Evolutionary conservation across 208 protist genomes (phyloP).

Genomic region (Trypanosoma conorhini): DNA sequence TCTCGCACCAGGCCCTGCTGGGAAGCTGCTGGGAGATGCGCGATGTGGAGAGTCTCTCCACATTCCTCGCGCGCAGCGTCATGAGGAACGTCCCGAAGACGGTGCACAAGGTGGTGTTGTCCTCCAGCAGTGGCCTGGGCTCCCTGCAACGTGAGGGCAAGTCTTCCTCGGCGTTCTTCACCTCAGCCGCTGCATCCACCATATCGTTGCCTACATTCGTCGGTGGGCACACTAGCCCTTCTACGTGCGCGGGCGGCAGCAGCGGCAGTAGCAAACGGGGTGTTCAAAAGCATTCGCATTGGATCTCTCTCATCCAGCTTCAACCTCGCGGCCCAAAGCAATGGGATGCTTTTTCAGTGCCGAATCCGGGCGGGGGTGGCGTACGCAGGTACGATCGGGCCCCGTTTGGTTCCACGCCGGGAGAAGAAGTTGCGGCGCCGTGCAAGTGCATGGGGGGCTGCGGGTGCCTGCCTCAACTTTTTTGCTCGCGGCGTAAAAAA

Average conservation of each 20-base stretch:
- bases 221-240: background rate
- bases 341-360: background rate
- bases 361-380: background rate
- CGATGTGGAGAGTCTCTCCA: slow-evolving; percentile 40
- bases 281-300: slow-evolving; percentile 13
- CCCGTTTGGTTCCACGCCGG: too few relatives aligned
- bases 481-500: background rate
- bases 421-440: background rate
- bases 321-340: too few relatives aligned
- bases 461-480: background rate
- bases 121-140: background rate
- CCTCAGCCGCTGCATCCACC: background rate
- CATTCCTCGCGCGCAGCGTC: slow-evolving; percentile 40
- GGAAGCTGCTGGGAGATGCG: slow-evolving; percentile 79
- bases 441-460: background rate
- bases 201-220: background rate
- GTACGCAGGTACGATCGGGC: background rate
- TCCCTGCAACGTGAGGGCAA: background rate
- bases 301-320: slow-evolving; percentile 16
- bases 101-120: slow-evolving; percentile 7
- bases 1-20: slow-evolving; percentile 43
- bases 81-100: slow-evolving; percentile 26
- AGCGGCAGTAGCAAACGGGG: background rate
- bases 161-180: background rate
- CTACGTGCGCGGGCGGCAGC: background rate